phyloP scores from a whole-genome alignment of 495 filamentous ascomycete genomes.

The Darksidea phi region DNA sequence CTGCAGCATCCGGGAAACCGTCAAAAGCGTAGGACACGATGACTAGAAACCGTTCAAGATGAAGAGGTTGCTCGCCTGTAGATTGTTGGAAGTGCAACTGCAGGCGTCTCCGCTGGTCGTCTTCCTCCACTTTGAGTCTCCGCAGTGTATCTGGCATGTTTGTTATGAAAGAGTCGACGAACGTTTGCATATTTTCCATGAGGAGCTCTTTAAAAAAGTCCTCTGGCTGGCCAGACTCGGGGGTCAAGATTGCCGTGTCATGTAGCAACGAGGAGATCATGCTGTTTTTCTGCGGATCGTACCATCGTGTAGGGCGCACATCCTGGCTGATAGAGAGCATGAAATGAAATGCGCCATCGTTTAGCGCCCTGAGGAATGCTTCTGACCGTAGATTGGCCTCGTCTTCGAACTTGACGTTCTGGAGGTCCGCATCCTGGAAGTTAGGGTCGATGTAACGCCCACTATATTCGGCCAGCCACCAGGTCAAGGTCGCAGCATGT shows the following conservation, averaged over 20 bases:
- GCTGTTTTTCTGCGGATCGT: constrained; percentile 72
- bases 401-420: constrained; percentile 57
- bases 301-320: constrained; percentile 71
- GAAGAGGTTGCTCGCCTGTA: constrained; percentile 66
- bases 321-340: constrained; percentile 80
- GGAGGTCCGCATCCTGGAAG: constrained; percentile 51
- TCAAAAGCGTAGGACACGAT: constrained; percentile 92
- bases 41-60: constrained; percentile 86
- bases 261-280: constrained; percentile 74
- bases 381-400: constrained; percentile 69
- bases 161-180: constrained; percentile 85
- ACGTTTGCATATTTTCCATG: constrained; percentile 77
- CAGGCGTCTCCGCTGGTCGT: constrained; percentile 74
- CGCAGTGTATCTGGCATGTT: constrained; percentile 93
- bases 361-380: constrained; percentile 71
- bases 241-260: constrained; percentile 64
- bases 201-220: constrained; percentile 63
- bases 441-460: constrained; percentile 77
- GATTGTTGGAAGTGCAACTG: constrained; percentile 50
- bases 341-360: constrained; percentile 90
- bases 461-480: constrained; percentile 92
- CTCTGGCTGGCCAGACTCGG: constrained; percentile 62
- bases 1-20: constrained; percentile 72
- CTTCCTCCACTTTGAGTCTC: constrained; percentile 81
- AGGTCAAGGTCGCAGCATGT: constrained; percentile 68